Base-by-base conservation (phyloP, 108 stramenopile genomes). In the Conticribra guillardii region DNA sequence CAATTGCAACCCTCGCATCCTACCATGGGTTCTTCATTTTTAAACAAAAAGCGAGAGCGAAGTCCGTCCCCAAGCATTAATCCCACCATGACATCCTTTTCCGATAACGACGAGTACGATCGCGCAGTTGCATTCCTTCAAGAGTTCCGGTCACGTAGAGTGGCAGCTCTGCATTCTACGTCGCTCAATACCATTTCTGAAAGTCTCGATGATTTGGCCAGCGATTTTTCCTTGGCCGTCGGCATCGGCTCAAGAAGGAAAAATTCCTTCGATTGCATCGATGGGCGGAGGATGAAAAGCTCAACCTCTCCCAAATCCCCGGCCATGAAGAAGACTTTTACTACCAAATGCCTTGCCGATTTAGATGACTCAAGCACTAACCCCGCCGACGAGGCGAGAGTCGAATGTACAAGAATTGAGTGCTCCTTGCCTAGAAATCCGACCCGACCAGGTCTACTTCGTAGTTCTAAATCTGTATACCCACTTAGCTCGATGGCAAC, bases 71-170 rank as follows among this genome's bases (percentile, higher is more conserved):
- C 51, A 51, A 56, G 19, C 0, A 67, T 55, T 26, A 1, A 33
- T 2, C 55, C 66, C 16, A 15, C 1, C 37, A 24, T 30, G 17
- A n/a, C 22, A 31, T 19, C 27, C 62, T 44, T 24, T 26, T 31
- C 1, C 0, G 54, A 22, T 22, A 32, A 49, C 19, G 76, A 67
- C n/a, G 67, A 77, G 32, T 77, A 77, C 30, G 69, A 77, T 44
- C 47, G 29, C 41, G 76, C 76, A 18, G 63, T 70, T 22, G 17
- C 69, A 22, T 77, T 77, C 30, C 69, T 77, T 9, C 62, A 60
- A 48, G 54, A 77, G 22, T 77, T 77, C 50, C 76, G 70, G 34
- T 70, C 69, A 14, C 76, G 69, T 14, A 67, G 58, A 49, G 58
- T 53, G 11, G 69, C 34, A 1, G 46, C 60, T 2, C 33, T 59